Conservation (phyloP, 805 yeast species). For the Scheffersomyces ergatensis region DNA sequence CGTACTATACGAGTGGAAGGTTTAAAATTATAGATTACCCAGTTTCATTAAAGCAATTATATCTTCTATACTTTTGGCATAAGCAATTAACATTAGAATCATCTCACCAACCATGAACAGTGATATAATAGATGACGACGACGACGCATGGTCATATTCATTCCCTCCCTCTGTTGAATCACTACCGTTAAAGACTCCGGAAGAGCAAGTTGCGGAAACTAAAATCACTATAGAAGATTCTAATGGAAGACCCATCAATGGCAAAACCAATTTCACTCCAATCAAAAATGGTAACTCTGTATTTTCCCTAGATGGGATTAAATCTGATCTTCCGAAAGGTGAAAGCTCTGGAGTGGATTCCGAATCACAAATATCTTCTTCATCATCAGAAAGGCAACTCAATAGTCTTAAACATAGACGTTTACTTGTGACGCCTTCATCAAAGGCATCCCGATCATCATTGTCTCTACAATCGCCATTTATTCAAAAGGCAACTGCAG, state of each 20-base stretch:
- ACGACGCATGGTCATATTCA: constrained; percentile 41
- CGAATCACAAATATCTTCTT: constrained; percentile 4
- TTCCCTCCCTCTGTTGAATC: constrained; percentile 34
- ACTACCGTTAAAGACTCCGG: neutral
- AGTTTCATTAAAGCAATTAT: too few relatives aligned
- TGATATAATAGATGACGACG: constrained; percentile 25
- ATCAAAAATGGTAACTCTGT: neutral
- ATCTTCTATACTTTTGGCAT: too few relatives aligned
- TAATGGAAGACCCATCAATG: neutral
- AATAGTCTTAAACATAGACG: neutral
- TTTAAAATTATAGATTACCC: too few relatives aligned
- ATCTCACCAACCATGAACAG: neutral
- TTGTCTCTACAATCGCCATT: constrained; percentile 33
- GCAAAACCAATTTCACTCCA: neutral
- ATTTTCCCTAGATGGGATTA: neutral
- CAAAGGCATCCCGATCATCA: constrained; percentile 13
- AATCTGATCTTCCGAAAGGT: neutral
- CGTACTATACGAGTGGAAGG: too few relatives aligned
- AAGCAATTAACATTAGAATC: too few relatives aligned
- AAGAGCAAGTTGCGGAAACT: neutral
- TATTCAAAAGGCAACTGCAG: constrained; percentile 43
- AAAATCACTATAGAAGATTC: neutral
- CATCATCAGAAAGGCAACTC: constrained; percentile 1
- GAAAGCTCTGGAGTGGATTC: neutral
- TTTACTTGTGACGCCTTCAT: neutral